Evolutionary conservation across 768 basidiomycete species (phyloP).

Genomic region (Termitomyces bulborhizus): DNA sequence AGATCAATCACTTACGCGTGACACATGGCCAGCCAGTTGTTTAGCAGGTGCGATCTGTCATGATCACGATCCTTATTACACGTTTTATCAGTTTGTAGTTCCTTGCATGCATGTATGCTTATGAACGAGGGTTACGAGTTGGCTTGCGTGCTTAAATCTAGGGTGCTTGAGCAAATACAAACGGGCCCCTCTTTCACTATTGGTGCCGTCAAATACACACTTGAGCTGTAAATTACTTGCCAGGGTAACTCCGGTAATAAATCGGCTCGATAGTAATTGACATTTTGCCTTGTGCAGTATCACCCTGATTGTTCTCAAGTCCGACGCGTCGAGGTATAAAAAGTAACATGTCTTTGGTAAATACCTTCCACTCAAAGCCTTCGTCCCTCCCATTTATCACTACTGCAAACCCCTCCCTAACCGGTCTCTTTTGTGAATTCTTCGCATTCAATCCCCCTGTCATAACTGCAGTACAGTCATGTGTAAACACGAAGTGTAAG

Average conservation of each 20-base stretch:
- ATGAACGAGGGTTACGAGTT: conserved; percentile 7
- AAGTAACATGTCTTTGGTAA: conserved; percentile 2
- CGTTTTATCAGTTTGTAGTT: conserved; percentile 1
- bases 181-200: conserved; percentile 10
- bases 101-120: conserved; percentile 7
- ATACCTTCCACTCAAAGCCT: neutral
- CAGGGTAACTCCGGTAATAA: conserved; percentile 13
- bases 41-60: conserved; percentile 5
- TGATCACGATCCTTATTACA: conserved; percentile 8
- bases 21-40: conserved; percentile 1
- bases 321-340: conserved; percentile 13
- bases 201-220: conserved; percentile 4
- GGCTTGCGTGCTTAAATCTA: conserved; percentile 3
- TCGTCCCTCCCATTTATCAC: neutral
- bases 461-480: conserved; percentile 13
- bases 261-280: conserved; percentile 16
- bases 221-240: conserved; percentile 8
- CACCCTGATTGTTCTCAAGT: conserved; percentile 16
- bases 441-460: neutral
- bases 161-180: conserved; percentile 6
- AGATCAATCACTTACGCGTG: conserved; percentile 9
- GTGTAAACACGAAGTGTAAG: conserved; percentile 35
- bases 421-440: neutral
- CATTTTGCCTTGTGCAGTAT: conserved; percentile 11
- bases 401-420: neutral